Base-by-base conservation (phyloP, 345 rosid genomes). In the Citrus glauca region DNA sequence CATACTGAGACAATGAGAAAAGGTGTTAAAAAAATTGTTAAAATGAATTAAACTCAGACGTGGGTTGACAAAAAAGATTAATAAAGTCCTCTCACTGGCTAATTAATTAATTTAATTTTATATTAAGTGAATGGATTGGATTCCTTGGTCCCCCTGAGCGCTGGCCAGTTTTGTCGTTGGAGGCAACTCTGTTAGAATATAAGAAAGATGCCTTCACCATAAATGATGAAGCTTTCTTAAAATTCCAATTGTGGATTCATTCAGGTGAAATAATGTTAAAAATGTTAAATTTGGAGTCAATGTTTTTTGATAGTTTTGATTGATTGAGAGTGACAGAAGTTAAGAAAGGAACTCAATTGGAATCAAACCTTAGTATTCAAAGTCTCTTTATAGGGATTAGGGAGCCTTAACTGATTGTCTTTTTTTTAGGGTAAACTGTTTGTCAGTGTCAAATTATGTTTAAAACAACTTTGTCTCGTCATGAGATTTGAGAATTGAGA, bases 141-240 rank as follows among this genome's bases (percentile, higher is more conserved):
- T 82, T 86, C 81, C 80, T 61, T 71, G 81, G 84, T 69, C 57
- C 85, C 83, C 85, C 67, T 48, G 42, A 71, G 85, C 81, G 87
- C 90, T 83, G 89, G 83, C 85, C 77, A 80, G 73, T 87, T 85
- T 86, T 87, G 88, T 88, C 88, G 80, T 82, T 24, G 84, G 81
- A 77, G 76, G 75, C 79, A 78, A 84, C 87, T 77, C 74, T 78
- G 84, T 45, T 75, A 30, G 19, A 40, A 50, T 5, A 60, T 9
- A 62, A 25, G 72, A 78, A 85, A 78, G 86, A 76, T 80, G 81
- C 84, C 69, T 67, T 67, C 50, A 50, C 32, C 78, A 25, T 37
- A 62, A 30, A 48, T 67, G 73, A 38, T 66, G 70, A 9, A 65
- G 75, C 45, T 32, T 7, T 33, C 33, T 2, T 56, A 9, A 65